Conservation (phyloP, 257 asterid genomes). For the Mentha longifolia region DNA sequence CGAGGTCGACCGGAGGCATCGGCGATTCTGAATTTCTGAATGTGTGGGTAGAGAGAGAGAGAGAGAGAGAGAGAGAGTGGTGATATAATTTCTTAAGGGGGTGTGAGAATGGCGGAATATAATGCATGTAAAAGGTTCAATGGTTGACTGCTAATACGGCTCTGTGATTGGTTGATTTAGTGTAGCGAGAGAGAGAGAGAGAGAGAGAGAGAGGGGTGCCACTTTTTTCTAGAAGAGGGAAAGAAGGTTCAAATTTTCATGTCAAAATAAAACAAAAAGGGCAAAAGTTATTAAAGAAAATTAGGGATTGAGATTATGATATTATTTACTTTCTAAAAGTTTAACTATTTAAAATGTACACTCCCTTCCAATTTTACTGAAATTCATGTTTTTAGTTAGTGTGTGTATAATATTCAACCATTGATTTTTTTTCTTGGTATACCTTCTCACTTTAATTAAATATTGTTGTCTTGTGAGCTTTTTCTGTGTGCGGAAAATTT, state of each 20-base stretch:
- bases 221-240: slow-evolving; percentile 31
- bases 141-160: slow-evolving; percentile 25
- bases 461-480: too few species aligned
- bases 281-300: background rate
- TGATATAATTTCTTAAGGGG: background rate
- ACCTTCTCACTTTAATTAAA: too few species aligned
- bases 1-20: slow-evolving; percentile 70
- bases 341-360: too few species aligned
- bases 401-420: too few species aligned
- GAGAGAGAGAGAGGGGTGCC: background rate
- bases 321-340: background rate
- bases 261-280: slow-evolving; percentile 28
- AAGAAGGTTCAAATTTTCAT: slow-evolving; percentile 37
- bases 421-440: too few species aligned
- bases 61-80: background rate
- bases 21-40: background rate
- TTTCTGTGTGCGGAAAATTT: too few species aligned
- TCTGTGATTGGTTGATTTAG: background rate
- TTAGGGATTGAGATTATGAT: background rate
- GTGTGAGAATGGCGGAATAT: slow-evolving; percentile 19
- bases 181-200: too few species aligned
- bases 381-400: too few species aligned
- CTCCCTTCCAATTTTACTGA: too few species aligned
- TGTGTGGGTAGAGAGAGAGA: background rate
- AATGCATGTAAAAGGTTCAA: slow-evolving; percentile 18